These are phyloP conservation scores for Xylariaceae sp. DNA, from an alignment of 2,329 filamentous ascomycete species.

Conservation along the genomic window DNA sequence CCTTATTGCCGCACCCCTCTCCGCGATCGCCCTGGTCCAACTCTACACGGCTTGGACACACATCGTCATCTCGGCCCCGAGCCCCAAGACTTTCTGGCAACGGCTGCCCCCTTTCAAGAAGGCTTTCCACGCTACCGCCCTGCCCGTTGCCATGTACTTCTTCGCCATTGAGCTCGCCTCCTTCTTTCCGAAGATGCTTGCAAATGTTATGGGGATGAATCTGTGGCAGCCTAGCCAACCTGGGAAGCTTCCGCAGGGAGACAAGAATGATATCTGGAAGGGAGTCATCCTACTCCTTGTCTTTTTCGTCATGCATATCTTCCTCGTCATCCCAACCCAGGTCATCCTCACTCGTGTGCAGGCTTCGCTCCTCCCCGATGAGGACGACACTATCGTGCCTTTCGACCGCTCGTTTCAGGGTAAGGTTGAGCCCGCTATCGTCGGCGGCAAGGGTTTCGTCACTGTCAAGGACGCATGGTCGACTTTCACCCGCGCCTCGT, in stretches of 20 bases:
- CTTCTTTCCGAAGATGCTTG: conserved; percentile 51
- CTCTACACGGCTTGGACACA: conserved; percentile 82
- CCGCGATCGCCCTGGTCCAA: conserved; percentile 65
- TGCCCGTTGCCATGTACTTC: conserved; percentile 67
- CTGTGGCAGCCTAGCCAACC: conserved; percentile 42
- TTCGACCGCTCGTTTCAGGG: conserved; percentile 88
- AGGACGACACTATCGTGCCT: conserved; percentile 81
- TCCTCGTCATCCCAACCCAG: conserved; percentile 74
- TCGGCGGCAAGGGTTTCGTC: conserved; percentile 73
- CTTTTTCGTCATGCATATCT: conserved; percentile 54
- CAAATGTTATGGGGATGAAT: conserved; percentile 51
- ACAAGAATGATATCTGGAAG: conserved; percentile 50
- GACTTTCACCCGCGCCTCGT: conserved; percentile 73
- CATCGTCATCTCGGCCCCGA: conserved; percentile 75
- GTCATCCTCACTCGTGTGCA: conserved; percentile 82
- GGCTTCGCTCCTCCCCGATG: conserved; percentile 80
- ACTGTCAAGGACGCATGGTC: conserved; percentile 77
- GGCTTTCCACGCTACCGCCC: conserved; percentile 68
- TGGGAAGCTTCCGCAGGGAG: conserved; percentile 41
- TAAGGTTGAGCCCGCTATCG: conserved; percentile 71
- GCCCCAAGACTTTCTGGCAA: conserved; percentile 64
- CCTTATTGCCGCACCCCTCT: conserved; percentile 56
- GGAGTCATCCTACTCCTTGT: conserved; percentile 47
- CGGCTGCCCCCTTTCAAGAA: conserved; percentile 68
- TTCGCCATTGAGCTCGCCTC: conserved; percentile 55